Evolutionary conservation across 495 filamentous ascomycete species (phyloP).

Genomic region (Xylaria sp.): DNA sequence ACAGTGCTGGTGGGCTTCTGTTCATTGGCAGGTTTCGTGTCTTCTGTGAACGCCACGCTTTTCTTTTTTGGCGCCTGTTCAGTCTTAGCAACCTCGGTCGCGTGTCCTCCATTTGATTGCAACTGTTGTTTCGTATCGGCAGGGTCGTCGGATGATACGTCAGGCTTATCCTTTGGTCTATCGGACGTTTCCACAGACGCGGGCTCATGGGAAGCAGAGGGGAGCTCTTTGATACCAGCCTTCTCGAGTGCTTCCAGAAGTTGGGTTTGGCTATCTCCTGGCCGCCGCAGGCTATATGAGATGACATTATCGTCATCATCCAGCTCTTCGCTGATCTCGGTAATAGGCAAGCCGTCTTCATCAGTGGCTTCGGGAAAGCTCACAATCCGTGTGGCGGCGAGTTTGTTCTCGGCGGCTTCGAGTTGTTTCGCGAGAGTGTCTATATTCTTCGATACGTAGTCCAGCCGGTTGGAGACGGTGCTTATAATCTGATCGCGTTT

Average conservation of each 20-base stretch:
- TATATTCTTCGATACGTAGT: slow-evolving; percentile 88
- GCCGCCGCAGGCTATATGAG: slow-evolving; percentile 63
- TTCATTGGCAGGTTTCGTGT: slow-evolving; percentile 58
- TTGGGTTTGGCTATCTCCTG: slow-evolving; percentile 66
- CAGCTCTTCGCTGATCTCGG: slow-evolving; percentile 88
- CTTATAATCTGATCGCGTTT: slow-evolving; percentile 67
- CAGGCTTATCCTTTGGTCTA: slow-evolving; percentile 5
- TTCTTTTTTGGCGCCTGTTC: slow-evolving; percentile 40
- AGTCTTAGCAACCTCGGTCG: background rate
- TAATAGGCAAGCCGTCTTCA: slow-evolving; percentile 74
- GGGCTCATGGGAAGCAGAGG: slow-evolving; percentile 36
- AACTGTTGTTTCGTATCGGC: slow-evolving; percentile 9
- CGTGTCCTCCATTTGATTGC: slow-evolving; percentile 13
- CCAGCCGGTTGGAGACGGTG: slow-evolving; percentile 76
- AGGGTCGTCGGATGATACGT: background rate
- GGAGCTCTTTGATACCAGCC: slow-evolving; percentile 66
- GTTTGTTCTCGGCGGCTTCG: slow-evolving; percentile 68
- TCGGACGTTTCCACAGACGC: slow-evolving; percentile 18
- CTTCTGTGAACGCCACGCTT: slow-evolving; percentile 59
- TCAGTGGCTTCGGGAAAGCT: slow-evolving; percentile 57
- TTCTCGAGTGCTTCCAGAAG: slow-evolving; percentile 73
- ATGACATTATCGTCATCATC: slow-evolving; percentile 91
- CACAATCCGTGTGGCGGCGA: slow-evolving; percentile 58
- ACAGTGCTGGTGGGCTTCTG: slow-evolving; percentile 40
- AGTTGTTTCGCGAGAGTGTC: slow-evolving; percentile 71